Evolutionary conservation across 1,139 yeast species (phyloP), one percentile per base, ranked within the genome.

Genomic region (Candida tunisiensis): DNA sequence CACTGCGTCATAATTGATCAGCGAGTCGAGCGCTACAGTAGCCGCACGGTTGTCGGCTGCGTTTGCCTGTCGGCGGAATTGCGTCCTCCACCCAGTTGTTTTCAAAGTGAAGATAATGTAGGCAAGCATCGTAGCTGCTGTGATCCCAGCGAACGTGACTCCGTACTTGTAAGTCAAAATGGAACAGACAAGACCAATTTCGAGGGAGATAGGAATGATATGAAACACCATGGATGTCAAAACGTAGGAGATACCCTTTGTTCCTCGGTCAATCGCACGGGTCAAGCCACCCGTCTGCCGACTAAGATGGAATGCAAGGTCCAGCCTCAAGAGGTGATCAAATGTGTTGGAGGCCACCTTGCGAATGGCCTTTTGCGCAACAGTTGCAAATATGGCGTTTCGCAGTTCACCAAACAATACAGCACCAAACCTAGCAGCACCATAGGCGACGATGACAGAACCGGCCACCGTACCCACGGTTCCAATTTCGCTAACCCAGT

Each of bases 71-170:
- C 94, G 65, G 49, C 98, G 67, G 54, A 88, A 88, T 30, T 70
- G 67, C 1, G 98, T 82, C 53, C 99, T 65, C 99, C 99, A 88
- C 0, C 96, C 74, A 1, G 99, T 88, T 0, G 98, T 88, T 36
- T 67, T 64, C 31, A 88, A 77, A 1, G 99, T 88, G 53, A 91
- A 88, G 6, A 73, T 47, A 0, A 93, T 70, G 47, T 88, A 88
- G 0, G 91, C 71, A 19, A 74, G 49, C 95, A 88, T 85, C 1
- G 99, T 91, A 3, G 68, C 53, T 26, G 83, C 57, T 0, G 99
- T 83, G 27, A 85, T 82, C 2, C 82, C 82, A 2, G 98, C 96
- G 56, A 83, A 88, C 16, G 75, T 62, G 7, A 68, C 53, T 13
- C 99, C 99, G 46, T 82, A 88, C 47, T 85, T 88, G 51, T 83